Evolutionary conservation across 495 filamentous ascomycete species (phyloP).

Genomic region (Clavariopsis aquatica): DNA sequence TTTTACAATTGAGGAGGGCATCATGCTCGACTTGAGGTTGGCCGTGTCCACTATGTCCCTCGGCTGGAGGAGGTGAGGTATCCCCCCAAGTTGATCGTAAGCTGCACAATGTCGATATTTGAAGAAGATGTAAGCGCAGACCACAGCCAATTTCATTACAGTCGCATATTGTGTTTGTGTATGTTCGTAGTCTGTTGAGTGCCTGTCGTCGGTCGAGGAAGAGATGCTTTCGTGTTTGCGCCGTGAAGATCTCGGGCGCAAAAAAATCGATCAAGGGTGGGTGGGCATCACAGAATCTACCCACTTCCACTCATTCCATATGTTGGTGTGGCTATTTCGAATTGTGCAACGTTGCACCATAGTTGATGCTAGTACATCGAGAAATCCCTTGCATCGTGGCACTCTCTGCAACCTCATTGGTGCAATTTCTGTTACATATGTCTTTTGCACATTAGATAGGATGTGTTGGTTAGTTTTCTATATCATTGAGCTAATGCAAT

Average conservation of each 20-base stretch:
- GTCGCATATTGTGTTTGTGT: background rate
- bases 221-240: background rate
- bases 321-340: background rate
- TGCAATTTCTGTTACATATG: too few species aligned
- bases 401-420: background rate
- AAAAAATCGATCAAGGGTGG: background rate
- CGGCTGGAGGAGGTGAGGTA: background rate
- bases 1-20: background rate
- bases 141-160: background rate
- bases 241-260: background rate
- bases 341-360: background rate
- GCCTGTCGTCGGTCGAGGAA: too few species aligned
- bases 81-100: background rate
- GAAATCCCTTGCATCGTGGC: background rate
- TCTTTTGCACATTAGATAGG: too few species aligned
- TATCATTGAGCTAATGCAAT: too few species aligned
- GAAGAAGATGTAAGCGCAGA: background rate
- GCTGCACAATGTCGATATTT: background rate
- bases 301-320: background rate
- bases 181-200: background rate
- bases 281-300: background rate
- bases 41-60: background rate
- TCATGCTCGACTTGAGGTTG: background rate
- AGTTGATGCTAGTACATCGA: background rate
- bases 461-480: too few species aligned